Evolutionary conservation across 805 yeast species (phyloP).

Genomic region (Metschnikowia hibisci): DNA sequence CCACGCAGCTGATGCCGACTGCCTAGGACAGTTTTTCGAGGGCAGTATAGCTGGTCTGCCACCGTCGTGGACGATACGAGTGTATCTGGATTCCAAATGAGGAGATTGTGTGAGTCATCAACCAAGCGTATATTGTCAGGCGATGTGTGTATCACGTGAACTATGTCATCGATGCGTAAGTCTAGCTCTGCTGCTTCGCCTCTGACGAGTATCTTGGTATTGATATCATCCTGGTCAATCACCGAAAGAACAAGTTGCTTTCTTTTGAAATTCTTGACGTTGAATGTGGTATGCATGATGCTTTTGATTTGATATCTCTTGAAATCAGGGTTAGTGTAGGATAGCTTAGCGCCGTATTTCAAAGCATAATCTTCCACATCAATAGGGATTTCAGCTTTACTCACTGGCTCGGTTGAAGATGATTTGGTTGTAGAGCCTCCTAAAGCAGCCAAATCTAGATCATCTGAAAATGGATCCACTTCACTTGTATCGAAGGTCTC

Average conservation of each 20-base stretch:
- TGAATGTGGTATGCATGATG: conserved; percentile 30
- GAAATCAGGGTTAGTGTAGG: conserved; percentile 46
- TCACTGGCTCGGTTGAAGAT: conserved; percentile 6
- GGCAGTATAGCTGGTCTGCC: conserved; percentile 71
- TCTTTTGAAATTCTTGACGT: conserved; percentile 24
- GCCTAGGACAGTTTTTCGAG: conserved; percentile 63
- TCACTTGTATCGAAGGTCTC: conserved; percentile 7
- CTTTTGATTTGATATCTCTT: conserved; percentile 43
- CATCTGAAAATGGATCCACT: conserved; percentile 20
- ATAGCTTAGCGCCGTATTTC: conserved; percentile 29
- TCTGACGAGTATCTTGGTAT: conserved; percentile 48
- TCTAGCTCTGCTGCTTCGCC: conserved; percentile 58
- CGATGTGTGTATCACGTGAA: conserved; percentile 55
- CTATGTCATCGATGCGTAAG: conserved; percentile 48
- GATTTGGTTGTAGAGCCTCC: conserved; percentile 15
- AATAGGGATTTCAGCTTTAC: not conserved
- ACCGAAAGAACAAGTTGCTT: conserved; percentile 57
- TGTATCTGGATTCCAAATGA: conserved; percentile 81
- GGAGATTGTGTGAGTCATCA: conserved; percentile 55
- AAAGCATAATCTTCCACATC: not conserved
- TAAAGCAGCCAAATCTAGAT: conserved; percentile 15
- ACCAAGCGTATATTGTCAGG: conserved; percentile 40
- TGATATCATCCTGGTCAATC: conserved; percentile 29
- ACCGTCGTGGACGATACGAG: conserved; percentile 78
- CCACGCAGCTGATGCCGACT: conserved; percentile 59